Evolutionary conservation across 1,284 basidiomycete genomes (phyloP), one percentile per base, ranked within the genome.

Genomic region (Trametes polyzona): DNA sequence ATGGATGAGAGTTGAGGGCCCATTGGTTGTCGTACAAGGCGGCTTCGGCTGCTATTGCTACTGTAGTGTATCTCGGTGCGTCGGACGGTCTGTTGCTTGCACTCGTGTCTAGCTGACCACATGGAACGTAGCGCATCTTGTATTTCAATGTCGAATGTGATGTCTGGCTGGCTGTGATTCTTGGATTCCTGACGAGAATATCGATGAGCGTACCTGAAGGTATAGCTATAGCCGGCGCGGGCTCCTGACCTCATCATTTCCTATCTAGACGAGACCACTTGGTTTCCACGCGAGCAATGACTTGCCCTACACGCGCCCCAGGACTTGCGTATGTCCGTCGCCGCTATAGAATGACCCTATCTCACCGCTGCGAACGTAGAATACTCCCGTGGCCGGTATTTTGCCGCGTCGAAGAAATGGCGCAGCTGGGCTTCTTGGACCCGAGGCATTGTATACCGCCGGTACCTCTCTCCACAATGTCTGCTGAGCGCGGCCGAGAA

Each of bases 1-100:
- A 74, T 76, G 74, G 73, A 76, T 57, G 58, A 67, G 53, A 74
- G 66, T 47, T 73, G 63, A 68, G 37, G 17, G 52, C 4, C 16
- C 27, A 30, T 41, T 40, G 14, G 11, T n/a, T n/a, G n/a, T n/a
- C n/a, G n/a, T 57, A 35, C 47, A 14, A 33, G 24, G 32, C 21
- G 19, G 46, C 30, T 3, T 6, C 41, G 33, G 24, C 55, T n/a
- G 46, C 21, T 17, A 17, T 4, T 41, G 46, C 36, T 52, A 27
- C 33, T 61, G 61, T 63, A 62, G 37, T 59, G 49, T 59, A 63
- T 54, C 32, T 57, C 39, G 62, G 64, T 65, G 50, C 47, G 64
- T 57, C 46, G 42, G 27, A 42, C 47, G 27, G 27, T 10, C 33
- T 11, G 10, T 11, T 21, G 11, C 8, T 11, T 4, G 17, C 10